These are phyloP conservation scores for Oryza glaberrima DNA, from an alignment of 176 grass and related monocot species.

Conservation along the genomic window DNA sequence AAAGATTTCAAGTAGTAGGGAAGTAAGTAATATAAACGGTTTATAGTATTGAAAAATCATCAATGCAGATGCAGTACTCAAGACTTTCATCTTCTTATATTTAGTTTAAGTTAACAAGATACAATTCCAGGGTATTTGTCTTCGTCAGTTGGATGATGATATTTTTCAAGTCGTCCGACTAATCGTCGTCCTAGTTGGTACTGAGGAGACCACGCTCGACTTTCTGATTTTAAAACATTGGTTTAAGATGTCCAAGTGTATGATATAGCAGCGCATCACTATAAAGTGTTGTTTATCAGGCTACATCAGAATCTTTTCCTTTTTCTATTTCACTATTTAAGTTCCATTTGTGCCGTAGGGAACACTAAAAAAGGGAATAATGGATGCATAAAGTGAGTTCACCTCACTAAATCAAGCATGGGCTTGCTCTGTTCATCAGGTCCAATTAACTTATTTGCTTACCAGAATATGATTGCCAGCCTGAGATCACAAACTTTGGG, in stretches of 20 bases:
- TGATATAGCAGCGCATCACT: background rate
- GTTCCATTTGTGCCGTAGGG: background rate
- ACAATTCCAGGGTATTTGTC: background rate
- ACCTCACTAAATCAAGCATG: background rate
- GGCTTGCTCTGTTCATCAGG: background rate
- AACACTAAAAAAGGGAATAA: background rate
- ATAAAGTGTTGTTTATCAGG: background rate
- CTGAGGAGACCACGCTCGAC: too few species aligned
- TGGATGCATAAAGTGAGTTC: constrained; percentile 9
- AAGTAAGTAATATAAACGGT: constrained; percentile 3
- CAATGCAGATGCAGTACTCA: constrained; percentile 28
- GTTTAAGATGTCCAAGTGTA: background rate
- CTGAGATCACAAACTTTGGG: background rate
- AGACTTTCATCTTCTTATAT: background rate
- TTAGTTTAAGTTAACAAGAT: constrained; percentile 1
- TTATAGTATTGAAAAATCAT: constrained; percentile 3
- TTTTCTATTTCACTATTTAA: background rate
- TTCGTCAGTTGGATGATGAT: background rate
- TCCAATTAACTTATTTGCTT: background rate
- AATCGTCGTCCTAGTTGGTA: too few species aligned
- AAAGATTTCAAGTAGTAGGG: constrained; percentile 38
- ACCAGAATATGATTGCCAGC: constrained; percentile 8
- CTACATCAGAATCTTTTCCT: constrained; percentile 1
- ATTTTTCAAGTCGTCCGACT: too few species aligned
- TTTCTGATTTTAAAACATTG: too few species aligned